Evolutionary conservation across 2,329 filamentous ascomycete genomes (phyloP).

Genomic region (Pyrenophora graminea): DNA sequence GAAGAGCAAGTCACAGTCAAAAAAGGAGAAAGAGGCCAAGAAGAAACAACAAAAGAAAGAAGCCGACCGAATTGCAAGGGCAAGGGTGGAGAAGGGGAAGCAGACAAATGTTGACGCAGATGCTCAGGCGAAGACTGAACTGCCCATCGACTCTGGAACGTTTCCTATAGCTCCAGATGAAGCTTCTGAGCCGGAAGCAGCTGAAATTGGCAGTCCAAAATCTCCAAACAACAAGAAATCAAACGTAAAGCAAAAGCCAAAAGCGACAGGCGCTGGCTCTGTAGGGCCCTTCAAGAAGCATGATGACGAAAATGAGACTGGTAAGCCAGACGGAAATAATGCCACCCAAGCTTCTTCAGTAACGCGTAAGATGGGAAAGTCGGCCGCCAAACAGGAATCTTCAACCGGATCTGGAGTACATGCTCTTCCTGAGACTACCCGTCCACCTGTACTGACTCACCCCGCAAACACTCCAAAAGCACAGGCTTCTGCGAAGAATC

Average conservation of each 20-base stretch:
- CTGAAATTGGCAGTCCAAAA: not conserved
- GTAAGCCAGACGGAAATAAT: conserved; percentile 18
- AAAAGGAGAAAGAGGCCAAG: conserved; percentile 42
- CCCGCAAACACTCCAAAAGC: not conserved
- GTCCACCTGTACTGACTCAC: not conserved
- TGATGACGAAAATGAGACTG: not conserved
- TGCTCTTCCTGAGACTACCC: conserved; percentile 9
- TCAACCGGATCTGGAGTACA: conserved; percentile 5
- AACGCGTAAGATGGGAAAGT: conserved; percentile 21
- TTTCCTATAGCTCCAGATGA: not conserved
- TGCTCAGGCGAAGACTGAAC: conserved; percentile 1
- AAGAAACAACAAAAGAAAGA: conserved; percentile 43
- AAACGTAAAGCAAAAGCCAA: conserved; percentile 6
- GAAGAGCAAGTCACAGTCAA: conserved; percentile 31
- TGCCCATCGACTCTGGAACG: not conserved
- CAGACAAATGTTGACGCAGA: conserved; percentile 2
- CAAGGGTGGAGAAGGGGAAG: conserved; percentile 11
- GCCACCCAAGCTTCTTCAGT: conserved; percentile 14
- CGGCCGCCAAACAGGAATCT: not conserved
- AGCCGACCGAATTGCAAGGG: conserved; percentile 13
- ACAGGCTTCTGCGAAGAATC: conserved; percentile 9
- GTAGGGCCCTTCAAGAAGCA: not conserved
- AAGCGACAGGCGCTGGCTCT: not conserved
- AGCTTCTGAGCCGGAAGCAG: not conserved
- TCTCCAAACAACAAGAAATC: not conserved